phyloP scores from a whole-genome alignment of 495 filamentous ascomycete genomes.

The Cercophora newfieldiana region DNA sequence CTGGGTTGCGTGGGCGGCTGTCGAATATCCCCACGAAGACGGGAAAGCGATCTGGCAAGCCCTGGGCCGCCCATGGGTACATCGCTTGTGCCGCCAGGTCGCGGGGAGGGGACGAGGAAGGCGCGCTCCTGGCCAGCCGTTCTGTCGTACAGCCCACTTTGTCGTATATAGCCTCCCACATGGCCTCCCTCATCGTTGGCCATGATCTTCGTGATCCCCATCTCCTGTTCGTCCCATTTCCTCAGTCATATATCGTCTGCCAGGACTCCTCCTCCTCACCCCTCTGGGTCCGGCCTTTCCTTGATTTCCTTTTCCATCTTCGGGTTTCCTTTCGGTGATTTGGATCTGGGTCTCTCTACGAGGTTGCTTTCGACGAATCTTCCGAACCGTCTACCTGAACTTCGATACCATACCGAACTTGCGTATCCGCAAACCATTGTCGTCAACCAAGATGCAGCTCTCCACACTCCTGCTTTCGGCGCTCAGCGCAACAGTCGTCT shows the following conservation, averaged over 20 bases:
- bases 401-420: slow-evolving; percentile 14
- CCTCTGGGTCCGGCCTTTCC: slow-evolving; percentile 27
- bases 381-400: too few relatives aligned
- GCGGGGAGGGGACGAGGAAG: slow-evolving; percentile 8
- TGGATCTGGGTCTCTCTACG: slow-evolving; percentile 34
- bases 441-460: slow-evolving; percentile 43
- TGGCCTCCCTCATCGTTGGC: slow-evolving; percentile 7
- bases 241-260: slow-evolving; percentile 21
- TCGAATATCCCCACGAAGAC: neutral
- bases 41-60: neutral
- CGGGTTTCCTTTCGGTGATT: slow-evolving; percentile 30
- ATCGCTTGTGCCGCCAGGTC: slow-evolving; percentile 7
- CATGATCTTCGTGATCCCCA: slow-evolving; percentile 4
- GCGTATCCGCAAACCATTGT: neutral
- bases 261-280: slow-evolving; percentile 5
- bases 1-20: slow-evolving; percentile 4
- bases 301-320: slow-evolving; percentile 33
- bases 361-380: neutral
- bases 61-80: slow-evolving; percentile 3
- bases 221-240: slow-evolving; percentile 11
- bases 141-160: slow-evolving; percentile 1
- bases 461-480: slow-evolving; percentile 47
- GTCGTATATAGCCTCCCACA: slow-evolving; percentile 23
- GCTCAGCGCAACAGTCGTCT: slow-evolving; percentile 43
- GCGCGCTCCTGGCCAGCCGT: slow-evolving; percentile 7